phyloP scores from a whole-genome alignment of 2,329 filamentous ascomycete species.

The Thermomyces lanuginosus region DNA sequence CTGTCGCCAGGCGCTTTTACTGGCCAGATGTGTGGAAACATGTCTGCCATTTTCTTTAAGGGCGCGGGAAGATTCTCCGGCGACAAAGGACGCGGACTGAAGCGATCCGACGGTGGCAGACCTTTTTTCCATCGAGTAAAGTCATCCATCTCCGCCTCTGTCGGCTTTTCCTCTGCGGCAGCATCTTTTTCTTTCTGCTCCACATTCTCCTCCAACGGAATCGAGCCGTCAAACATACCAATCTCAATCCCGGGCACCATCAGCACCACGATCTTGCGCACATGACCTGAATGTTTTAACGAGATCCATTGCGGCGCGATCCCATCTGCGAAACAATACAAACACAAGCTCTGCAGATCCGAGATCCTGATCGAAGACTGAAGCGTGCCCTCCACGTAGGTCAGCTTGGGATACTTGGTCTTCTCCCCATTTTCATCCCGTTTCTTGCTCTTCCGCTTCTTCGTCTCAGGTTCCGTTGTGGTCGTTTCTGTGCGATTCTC shows the following conservation, averaged over 20 bases:
- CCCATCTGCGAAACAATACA: conserved; percentile 47
- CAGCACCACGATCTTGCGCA: conserved; percentile 64
- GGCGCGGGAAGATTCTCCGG: conserved; percentile 27
- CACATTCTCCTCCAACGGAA: conserved; percentile 23
- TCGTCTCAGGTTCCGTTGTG: conserved; percentile 1
- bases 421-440: conserved; percentile 25
- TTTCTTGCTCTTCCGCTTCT: conserved; percentile 17
- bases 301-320: conserved; percentile 48
- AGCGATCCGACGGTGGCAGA: conserved; percentile 18
- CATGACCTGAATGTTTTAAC: conserved; percentile 38
- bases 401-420: conserved; percentile 37
- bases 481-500: conserved; percentile 1
- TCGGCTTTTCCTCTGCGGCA: conserved; percentile 7
- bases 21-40: conserved; percentile 82
- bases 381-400: conserved; percentile 37
- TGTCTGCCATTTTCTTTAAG: conserved; percentile 53
- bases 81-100: conserved; percentile 18
- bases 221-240: conserved; percentile 61
- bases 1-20: conserved; percentile 76
- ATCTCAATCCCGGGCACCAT: conserved; percentile 87
- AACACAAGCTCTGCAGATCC: conserved; percentile 41
- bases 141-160: conserved; percentile 13
- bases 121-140: conserved; percentile 27
- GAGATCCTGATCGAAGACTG: conserved; percentile 40
- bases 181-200: conserved; percentile 4